A percentile compares a stretch with the other conserved stretches of the same genome.
These are phyloP conservation scores for Papiliotrema laurentii DNA, from an alignment of 1,284 basidiomycete species.

Conservation along the genomic window DNA sequence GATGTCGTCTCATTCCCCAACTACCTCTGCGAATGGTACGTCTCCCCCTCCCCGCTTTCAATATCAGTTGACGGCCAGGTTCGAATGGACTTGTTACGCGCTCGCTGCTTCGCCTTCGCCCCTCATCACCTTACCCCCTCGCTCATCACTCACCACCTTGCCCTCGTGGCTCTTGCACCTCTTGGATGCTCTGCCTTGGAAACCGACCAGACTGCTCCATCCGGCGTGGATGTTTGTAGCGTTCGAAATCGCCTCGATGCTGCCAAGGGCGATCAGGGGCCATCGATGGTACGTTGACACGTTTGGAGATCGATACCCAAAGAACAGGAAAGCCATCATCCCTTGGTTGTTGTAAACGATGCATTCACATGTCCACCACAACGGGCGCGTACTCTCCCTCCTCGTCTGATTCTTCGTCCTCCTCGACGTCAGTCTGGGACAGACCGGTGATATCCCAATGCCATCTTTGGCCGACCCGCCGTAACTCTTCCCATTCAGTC, in stretches of 20 bases:
- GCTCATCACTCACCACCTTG: not conserved
- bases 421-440: conserved; percentile 1
- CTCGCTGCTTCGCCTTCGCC: conserved; percentile 51
- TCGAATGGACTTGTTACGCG: conserved; percentile 77
- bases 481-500: conserved; percentile 10
- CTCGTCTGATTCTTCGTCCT: conserved; percentile 36
- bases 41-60: conserved; percentile 5
- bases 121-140: conserved; percentile 49
- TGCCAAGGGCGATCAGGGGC: conserved; percentile 70
- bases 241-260: conserved; percentile 67
- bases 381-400: conserved; percentile 48
- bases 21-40: conserved; percentile 76
- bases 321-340: conserved; percentile 60
- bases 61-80: conserved; percentile 47
- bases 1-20: conserved; percentile 81
- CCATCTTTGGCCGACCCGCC: conserved; percentile 10
- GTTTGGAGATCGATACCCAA: conserved; percentile 65
- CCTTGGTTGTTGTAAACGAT: conserved; percentile 57
- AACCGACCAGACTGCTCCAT: conserved; percentile 42
- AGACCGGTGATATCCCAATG: conserved; percentile 30
- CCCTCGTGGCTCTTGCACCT: not conserved
- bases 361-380: conserved; percentile 31
- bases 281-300: conserved; percentile 73
- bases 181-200: not conserved
- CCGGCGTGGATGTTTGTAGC: conserved; percentile 74